Evolutionary conservation across 2,329 filamentous ascomycete genomes (phyloP), one percentile per base, ranked within the genome.

Genomic region (Cytospora paraplurivora): DNA sequence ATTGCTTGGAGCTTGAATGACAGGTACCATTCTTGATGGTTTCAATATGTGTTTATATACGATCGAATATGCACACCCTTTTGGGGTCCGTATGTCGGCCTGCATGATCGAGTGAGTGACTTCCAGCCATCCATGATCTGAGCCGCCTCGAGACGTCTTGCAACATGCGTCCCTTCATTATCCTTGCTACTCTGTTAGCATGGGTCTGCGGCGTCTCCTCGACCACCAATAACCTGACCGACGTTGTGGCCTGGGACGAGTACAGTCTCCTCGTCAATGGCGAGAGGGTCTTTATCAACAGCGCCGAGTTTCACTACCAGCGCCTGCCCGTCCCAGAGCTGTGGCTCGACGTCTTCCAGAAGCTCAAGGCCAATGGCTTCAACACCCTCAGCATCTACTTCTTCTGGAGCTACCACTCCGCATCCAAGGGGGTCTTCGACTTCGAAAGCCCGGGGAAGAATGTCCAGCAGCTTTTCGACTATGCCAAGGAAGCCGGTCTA

Each of bases 311-410:
- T 50, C 82, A 84, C 66, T 84, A 84, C 62, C 76, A 79, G 66
- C 76, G 82, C 3, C 75, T 85, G 38, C 82, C 82, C 0, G 80
- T 84, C 0, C 82, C 82, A 0, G 82, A 83, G 58, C 67, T 85
- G 33, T 85, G 82, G 80, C 69, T 73, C 27, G 81, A 84, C 66
- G 78, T 85, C 38, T 82, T 85, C 62, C 81, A 85, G 59, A 84
- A 84, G 64, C 76, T 83, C 64, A 77, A 78, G 66, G 79, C 82
- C 10, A 81, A 79, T 67, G 82, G 82, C 0, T 82, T 83, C 70
- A 84, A 84, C 70, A 74, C 81, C 17, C 74, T 84, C 57, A 74
- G 77, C 63, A 72, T 81, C 37, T 82, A 81, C 71, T 81, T 82
- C 67, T 81, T 81, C 71, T 82, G 79, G 78, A 80, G 77, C 4